Percentiles rank a stretch among this genome's conserved stretches.
Conservation (phyloP, 192 early-diverging fungal species). For the Radiomyces spectabilis region DNA sequence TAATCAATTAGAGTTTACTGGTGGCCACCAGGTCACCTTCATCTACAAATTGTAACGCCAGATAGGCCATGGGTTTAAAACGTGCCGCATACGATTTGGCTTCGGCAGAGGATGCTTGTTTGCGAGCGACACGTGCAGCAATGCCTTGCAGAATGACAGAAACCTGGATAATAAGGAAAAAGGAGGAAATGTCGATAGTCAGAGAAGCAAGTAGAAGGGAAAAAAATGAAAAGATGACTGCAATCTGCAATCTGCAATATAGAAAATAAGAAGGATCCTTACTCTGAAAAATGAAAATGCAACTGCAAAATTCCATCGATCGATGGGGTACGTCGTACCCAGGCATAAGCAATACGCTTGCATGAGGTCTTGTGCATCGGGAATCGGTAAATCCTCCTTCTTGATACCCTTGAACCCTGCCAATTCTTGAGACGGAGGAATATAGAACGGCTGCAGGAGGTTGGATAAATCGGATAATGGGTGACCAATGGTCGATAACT, state of each 20-base stretch:
- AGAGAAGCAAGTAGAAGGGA: no score
- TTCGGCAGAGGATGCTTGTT: conserved; percentile 77
- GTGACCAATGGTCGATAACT: conserved; percentile 86
- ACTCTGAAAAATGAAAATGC: conserved; percentile 88
- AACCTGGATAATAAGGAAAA: conserved; percentile 27
- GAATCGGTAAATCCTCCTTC: conserved; percentile 44
- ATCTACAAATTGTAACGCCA: conserved; percentile 59
- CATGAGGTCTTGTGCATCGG: conserved; percentile 61
- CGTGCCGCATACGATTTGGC: conserved; percentile 32
- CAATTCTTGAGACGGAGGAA: conserved; percentile 24
- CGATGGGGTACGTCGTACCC: conserved; percentile 64
- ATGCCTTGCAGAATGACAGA: conserved; percentile 85
- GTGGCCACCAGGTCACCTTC: conserved; percentile 32
- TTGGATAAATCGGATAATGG: conserved; percentile 89
- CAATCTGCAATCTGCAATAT: no score
- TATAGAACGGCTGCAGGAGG: conserved; percentile 66
- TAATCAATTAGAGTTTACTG: conserved; percentile 18
- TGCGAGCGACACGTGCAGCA: conserved; percentile 75
- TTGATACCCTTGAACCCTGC: conserved; percentile 39
- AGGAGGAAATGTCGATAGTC: no score
- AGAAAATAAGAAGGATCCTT: conserved; percentile 7
- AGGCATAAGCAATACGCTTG: conserved; percentile 57
- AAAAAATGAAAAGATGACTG: no score
- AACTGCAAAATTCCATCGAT: conserved; percentile 71
- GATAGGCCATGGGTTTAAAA: conserved; percentile 40